phyloP scores from a whole-genome alignment of 75 land plant species.

The Selaginella tamariscina region DNA sequence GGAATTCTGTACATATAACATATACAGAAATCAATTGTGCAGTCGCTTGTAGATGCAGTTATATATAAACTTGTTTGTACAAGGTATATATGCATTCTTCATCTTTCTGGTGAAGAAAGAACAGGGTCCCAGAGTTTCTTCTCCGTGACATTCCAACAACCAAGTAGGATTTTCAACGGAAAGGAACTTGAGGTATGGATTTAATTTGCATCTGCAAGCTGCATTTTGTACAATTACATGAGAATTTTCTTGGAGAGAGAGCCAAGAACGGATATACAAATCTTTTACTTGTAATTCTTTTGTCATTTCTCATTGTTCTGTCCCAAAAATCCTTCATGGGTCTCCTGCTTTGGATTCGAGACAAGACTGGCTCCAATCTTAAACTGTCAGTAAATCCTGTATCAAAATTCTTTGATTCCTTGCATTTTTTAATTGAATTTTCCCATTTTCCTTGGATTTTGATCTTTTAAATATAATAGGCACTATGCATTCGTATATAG shows the following conservation, averaged over 20 bases:
- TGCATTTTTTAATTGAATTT: too few species aligned
- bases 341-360: background rate
- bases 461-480: background rate
- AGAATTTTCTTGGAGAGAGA: background rate
- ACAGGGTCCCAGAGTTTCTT: background rate
- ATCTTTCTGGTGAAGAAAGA: background rate
- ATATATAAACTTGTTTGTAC: background rate
- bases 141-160: slow-evolving; percentile 1
- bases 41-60: background rate
- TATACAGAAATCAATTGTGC: background rate
- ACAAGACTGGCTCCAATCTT: too few species aligned
- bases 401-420: too few species aligned
- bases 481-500: background rate
- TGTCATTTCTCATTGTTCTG: background rate
- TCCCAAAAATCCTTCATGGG: background rate
- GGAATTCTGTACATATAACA: background rate
- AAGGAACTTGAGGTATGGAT: background rate
- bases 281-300: background rate
- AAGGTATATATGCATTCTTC: background rate
- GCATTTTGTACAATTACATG: background rate
- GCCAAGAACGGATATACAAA: too few species aligned
- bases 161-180: background rate
- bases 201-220: background rate
- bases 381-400: too few species aligned
- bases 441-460: background rate